Conservation (phyloP, 2,329 filamentous ascomycete species). For the Epicoccum nigrum region DNA sequence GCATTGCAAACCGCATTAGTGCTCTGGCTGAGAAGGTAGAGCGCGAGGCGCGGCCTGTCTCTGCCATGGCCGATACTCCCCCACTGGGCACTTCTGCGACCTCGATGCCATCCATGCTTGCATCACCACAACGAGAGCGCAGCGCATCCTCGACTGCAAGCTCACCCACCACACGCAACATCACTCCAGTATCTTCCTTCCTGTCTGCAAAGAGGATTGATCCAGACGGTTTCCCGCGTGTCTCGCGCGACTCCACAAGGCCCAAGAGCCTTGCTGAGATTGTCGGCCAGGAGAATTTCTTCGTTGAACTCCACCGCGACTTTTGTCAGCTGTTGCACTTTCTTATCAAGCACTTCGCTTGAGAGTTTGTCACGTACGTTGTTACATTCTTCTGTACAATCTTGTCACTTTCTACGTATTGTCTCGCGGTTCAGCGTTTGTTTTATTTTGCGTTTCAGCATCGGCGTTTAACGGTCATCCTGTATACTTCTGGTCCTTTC, state of each 20-base stretch:
- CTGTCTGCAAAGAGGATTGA: conserved; percentile 62
- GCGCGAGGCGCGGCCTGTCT: conserved; percentile 43
- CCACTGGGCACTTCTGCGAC: conserved; percentile 40
- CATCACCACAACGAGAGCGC: conserved; percentile 37
- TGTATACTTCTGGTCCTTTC: conserved; percentile 6
- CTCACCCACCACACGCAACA: conserved; percentile 49
- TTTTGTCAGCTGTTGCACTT: conserved; percentile 52
- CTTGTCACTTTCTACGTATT: conserved; percentile 19
- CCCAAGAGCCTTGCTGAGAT: conserved; percentile 65
- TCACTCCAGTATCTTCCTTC: conserved; percentile 64
- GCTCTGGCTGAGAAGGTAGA: conserved; percentile 49
- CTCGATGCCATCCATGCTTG: conserved; percentile 35
- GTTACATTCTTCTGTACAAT: conserved; percentile 27
- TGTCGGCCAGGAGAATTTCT: conserved; percentile 64
- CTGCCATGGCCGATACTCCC: conserved; percentile 38
- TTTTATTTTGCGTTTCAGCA: conserved; percentile 22
- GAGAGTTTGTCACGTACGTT: conserved; percentile 23
- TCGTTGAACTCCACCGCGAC: conserved; percentile 62
- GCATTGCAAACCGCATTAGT: conserved; percentile 60
- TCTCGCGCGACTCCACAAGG: conserved; percentile 58
- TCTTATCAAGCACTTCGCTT: conserved; percentile 49
- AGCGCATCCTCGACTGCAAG: conserved; percentile 38
- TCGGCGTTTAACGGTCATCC: conserved; percentile 20
- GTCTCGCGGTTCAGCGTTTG: conserved; percentile 36
- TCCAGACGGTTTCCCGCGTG: conserved; percentile 61